Percentiles rank a stretch among this genome's conserved stretches.
Conservation (phyloP, 2,329 filamentous ascomycete genomes). For the Drechmeria coniospora region DNA sequence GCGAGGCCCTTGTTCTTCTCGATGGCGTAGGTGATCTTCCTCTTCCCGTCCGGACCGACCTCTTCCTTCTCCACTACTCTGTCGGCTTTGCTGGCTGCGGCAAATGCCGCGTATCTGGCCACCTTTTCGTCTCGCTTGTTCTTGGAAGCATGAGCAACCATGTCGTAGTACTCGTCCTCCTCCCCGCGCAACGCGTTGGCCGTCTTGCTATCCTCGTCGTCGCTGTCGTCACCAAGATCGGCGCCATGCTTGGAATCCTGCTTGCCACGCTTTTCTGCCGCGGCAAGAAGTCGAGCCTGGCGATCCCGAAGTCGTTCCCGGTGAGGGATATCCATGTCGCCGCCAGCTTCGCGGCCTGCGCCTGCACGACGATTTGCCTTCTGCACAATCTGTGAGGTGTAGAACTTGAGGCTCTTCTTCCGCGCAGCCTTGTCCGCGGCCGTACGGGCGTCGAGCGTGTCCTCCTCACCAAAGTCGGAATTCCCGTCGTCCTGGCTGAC, state of each 20-base stretch:
- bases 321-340: conserved; percentile 73
- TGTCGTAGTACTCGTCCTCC: conserved; percentile 76
- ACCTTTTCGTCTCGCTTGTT: conserved; percentile 62
- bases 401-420: conserved; percentile 90
- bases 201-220: conserved; percentile 45
- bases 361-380: conserved; percentile 75
- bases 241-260: conserved; percentile 46
- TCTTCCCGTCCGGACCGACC: conserved; percentile 70
- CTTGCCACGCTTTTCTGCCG: conserved; percentile 71
- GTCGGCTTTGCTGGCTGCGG: conserved; percentile 47
- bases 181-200: conserved; percentile 37
- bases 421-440: conserved; percentile 75
- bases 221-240: conserved; percentile 52
- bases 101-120: conserved; percentile 37
- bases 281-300: conserved; percentile 71
- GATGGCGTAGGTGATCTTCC: conserved; percentile 85
- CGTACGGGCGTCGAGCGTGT: conserved; percentile 58
- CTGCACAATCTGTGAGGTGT: conserved; percentile 93
- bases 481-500: conserved; percentile 40
- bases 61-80: conserved; percentile 49
- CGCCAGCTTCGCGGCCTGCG: conserved; percentile 58
- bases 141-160: conserved; percentile 55
- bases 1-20: conserved; percentile 95
- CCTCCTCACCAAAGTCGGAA: conserved; percentile 90
- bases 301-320: conserved; percentile 78